phyloP scores from a whole-genome alignment of 2,329 filamentous ascomycete species.

The Trichoderma aggressivum region DNA sequence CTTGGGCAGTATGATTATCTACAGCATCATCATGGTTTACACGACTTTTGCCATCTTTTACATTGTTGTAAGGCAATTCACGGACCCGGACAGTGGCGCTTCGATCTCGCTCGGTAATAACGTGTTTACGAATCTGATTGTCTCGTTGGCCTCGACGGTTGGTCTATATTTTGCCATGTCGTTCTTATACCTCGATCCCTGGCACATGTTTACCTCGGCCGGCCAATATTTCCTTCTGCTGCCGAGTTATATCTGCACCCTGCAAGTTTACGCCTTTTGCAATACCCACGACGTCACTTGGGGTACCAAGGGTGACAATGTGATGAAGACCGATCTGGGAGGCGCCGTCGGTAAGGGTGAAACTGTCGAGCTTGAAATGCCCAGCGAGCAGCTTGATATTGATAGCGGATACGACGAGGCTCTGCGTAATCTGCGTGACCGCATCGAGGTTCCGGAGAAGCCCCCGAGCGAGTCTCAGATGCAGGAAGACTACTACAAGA shows the following conservation, averaged over 20 bases:
- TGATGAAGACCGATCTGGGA: slow-evolving; percentile 87
- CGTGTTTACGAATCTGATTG: slow-evolving; percentile 90
- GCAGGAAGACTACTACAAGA: slow-evolving; percentile 98
- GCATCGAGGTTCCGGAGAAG: slow-evolving; percentile 71
- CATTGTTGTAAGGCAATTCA: slow-evolving; percentile 81
- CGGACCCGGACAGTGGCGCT: slow-evolving; percentile 42
- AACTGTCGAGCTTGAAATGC: slow-evolving; percentile 95
- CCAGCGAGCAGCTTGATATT: slow-evolving; percentile 94
- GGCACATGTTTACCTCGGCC: slow-evolving; percentile 96
- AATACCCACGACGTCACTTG: slow-evolving; percentile 99
- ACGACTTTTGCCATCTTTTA: slow-evolving; percentile 86
- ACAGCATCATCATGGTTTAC: slow-evolving; percentile 91
- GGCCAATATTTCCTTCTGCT: slow-evolving; percentile 90
- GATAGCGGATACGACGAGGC: slow-evolving; percentile 97
- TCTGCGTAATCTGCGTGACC: slow-evolving; percentile 88
- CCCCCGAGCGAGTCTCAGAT: slow-evolving; percentile 70
- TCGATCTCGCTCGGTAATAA: slow-evolving; percentile 69
- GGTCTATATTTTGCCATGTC: slow-evolving; percentile 96
- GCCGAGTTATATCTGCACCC: slow-evolving; percentile 90
- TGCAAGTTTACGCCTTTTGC: slow-evolving; percentile 98
- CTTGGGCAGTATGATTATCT: slow-evolving; percentile 82
- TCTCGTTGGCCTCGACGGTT: slow-evolving; percentile 82
- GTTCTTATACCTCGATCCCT: slow-evolving; percentile 93
- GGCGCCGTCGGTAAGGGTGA: slow-evolving; percentile 74
- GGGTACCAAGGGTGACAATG: slow-evolving; percentile 98